Base-by-base conservation (phyloP, 441 rosid species). In the Flueggea neowawraea region DNA sequence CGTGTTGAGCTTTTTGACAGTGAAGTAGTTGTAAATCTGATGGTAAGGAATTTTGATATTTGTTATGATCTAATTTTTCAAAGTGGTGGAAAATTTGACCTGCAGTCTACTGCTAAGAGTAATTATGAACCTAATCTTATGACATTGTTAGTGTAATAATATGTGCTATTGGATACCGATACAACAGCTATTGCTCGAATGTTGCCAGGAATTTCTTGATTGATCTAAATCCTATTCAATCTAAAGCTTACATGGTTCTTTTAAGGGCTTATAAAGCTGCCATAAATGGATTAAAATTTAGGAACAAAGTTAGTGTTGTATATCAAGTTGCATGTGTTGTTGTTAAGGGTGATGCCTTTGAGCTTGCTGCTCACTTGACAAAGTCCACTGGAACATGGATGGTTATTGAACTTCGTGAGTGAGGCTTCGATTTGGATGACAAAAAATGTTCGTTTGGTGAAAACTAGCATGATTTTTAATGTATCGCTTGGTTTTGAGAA, bases 1-100 rank as follows among this genome's bases (percentile, higher is more conserved):
- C 28, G 2, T 22, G 28, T 2, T 0, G 28, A 22, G 28, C 28
- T 22, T 22, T 22, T 22, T 22, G 28, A 22, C 2, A 22, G 28
- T 22, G 28, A 22, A 62, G 90, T 87, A 54, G 78, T 81, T 69
- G 91, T 82, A 54, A 90, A 90, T 83, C 73, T 92, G 62, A 90
- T 22, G 62, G 80, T 80, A 88, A 15, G 95, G 50, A 83, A 88
- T 66, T 86, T 89, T 67, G 98, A 88, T 70, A 93, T 93, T 56
- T 93, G 98, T 62, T 93, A 90, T 65, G 96, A 94, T 60, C 98
- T 97, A 0, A 93, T 93, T 49, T 93, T 93, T 69, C 98, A 93
- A 64, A 90, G 98, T 61, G 97, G 97, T 56, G 97, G 97, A 12
- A 12, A 73, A 66, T 90, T 86, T 77, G 94, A 90, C 79, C 86